Evolutionary conservation across 768 basidiomycete genomes (phyloP).

Genomic region (Collybia mongolica): DNA sequence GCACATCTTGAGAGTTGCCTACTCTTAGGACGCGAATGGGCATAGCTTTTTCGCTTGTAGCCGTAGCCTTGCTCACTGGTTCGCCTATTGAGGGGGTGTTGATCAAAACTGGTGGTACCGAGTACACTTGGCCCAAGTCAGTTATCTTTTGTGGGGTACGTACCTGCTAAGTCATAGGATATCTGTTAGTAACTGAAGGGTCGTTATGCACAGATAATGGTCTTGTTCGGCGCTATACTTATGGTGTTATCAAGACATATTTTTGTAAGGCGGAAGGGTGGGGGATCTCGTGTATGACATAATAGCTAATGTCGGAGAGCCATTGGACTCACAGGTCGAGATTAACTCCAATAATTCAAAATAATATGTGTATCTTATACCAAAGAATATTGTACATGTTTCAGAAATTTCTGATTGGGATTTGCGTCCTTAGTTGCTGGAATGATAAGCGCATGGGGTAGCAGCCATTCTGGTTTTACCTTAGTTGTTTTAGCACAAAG

Average conservation of each 20-base stretch:
- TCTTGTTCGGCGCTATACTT: constrained; percentile 11
- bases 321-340: no score
- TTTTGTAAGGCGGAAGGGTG: constrained; percentile 12
- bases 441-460: no score
- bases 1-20: background rate
- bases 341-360: no score
- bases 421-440: no score
- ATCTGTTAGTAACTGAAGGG: background rate
- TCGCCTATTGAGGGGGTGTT: constrained; percentile 51
- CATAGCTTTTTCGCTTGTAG: constrained; percentile 44
- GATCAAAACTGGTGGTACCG: constrained; percentile 21
- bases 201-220: constrained; percentile 11
- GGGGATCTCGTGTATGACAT: constrained; percentile 9
- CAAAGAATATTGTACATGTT: no score
- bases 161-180: background rate
- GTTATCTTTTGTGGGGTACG: constrained; percentile 44
- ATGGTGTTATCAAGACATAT: constrained; percentile 19
- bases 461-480: no score
- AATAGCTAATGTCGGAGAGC: no score
- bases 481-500: no score
- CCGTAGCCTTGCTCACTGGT: constrained; percentile 43
- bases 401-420: no score
- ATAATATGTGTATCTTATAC: no score
- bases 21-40: constrained; percentile 44
- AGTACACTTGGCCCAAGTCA: constrained; percentile 33